These are phyloP conservation scores for Nannochloropsis gaditana DNA, from an alignment of 108 stramenopile species.

Conservation along the genomic window DNA sequence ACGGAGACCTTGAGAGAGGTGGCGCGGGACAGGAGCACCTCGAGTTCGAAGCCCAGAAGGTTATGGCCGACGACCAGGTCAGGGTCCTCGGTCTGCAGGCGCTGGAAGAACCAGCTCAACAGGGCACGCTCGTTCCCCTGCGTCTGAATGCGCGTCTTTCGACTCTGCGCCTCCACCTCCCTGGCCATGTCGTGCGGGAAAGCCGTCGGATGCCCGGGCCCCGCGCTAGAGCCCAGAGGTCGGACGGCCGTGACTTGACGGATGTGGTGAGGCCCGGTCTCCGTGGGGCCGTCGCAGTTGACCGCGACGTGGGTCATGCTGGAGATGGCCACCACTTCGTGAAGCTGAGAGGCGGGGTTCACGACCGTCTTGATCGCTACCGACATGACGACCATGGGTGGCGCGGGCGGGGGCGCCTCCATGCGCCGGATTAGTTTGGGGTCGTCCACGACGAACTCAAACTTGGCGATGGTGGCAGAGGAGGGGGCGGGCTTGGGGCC, in stretches of 20 bases:
- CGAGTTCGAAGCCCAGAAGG: constrained; percentile 91
- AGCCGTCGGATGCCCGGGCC: constrained; percentile 13
- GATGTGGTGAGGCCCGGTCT: background rate
- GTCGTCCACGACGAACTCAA: constrained; percentile 42
- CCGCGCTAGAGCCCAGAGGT: constrained; percentile 18
- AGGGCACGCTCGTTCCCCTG: constrained; percentile 86
- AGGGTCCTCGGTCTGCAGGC: constrained; percentile 79
- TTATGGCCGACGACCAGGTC: constrained; percentile 95
- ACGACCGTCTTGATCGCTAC: constrained; percentile 93
- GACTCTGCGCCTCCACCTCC: constrained; percentile 24
- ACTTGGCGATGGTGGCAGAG: constrained; percentile 18
- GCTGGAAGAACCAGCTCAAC: constrained; percentile 57
- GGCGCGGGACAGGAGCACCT: constrained; percentile 83
- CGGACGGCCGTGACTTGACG: background rate
- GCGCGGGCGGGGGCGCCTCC: constrained; percentile 36
- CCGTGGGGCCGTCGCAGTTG: constrained; percentile 58
- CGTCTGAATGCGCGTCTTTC: constrained; percentile 60
- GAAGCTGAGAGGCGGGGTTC: constrained; percentile 82
- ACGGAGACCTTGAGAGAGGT: constrained; percentile 72
- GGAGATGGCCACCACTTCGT: constrained; percentile 87
- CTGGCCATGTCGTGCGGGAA: constrained; percentile 28
- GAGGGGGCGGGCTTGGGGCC: constrained; percentile 53
- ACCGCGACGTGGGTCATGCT: constrained; percentile 81
- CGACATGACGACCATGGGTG: constrained; percentile 61
- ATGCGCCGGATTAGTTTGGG: constrained; percentile 65